Evolutionary conservation across 2,329 filamentous ascomycete species (phyloP).

Genomic region (Cladosporium velox): DNA sequence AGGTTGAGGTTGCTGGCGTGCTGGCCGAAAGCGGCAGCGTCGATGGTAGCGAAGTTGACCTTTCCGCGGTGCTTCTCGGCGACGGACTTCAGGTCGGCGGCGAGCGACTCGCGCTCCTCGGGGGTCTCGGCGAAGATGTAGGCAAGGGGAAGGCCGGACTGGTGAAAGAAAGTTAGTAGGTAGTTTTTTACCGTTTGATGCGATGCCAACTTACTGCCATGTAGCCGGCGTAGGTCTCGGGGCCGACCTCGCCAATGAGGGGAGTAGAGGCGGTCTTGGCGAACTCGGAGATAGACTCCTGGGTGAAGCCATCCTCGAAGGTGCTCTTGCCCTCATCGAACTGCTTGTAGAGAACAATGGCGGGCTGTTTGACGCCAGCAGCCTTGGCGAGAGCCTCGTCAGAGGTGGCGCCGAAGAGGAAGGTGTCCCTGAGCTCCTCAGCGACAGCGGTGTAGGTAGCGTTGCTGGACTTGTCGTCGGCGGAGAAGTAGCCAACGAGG

Average conservation of each 20-base stretch:
- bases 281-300: constrained; percentile 77
- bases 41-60: constrained; percentile 97
- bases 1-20: constrained; percentile 98
- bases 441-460: constrained; percentile 79
- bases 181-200: too few relatives aligned
- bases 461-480: constrained; percentile 80
- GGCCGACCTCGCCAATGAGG: constrained; percentile 91
- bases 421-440: constrained; percentile 78
- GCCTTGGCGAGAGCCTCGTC: constrained; percentile 83
- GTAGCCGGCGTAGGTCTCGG: constrained; percentile 93
- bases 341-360: constrained; percentile 91
- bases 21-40: constrained; percentile 89
- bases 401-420: constrained; percentile 85
- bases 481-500: constrained; percentile 81
- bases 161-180: not conserved
- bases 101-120: constrained; percentile 82
- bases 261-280: constrained; percentile 83
- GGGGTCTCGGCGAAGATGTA: constrained; percentile 95
- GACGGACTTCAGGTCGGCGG: constrained; percentile 76
- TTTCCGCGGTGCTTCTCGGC: constrained; percentile 90
- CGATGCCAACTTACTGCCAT: constrained; percentile 64
- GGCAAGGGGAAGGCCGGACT: constrained; percentile 84
- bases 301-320: constrained; percentile 79
- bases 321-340: constrained; percentile 95
- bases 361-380: constrained; percentile 84